phyloP scores from a whole-genome alignment of 805 yeast genomes.

The Metschnikowia continentalis region DNA sequence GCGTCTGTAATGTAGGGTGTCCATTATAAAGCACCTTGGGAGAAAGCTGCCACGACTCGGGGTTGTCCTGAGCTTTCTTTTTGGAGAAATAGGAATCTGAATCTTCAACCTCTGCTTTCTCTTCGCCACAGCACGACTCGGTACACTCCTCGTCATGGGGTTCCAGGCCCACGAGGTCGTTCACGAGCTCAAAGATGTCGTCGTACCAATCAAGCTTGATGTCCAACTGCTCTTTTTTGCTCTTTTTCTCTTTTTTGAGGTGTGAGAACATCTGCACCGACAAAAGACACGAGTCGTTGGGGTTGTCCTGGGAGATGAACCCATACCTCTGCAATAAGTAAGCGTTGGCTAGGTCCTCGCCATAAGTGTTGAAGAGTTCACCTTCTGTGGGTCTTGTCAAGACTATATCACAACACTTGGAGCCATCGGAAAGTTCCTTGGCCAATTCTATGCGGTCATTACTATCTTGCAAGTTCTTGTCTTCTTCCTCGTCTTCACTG shows the following conservation, averaged over 20 bases:
- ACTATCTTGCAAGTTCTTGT: slow-evolving; percentile 4
- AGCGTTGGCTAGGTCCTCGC: slow-evolving; percentile 60
- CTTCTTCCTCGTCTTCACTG: slow-evolving; percentile 20
- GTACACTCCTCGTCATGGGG: slow-evolving; percentile 18
- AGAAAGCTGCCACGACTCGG: slow-evolving; percentile 44
- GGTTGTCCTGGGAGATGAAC: slow-evolving; percentile 50
- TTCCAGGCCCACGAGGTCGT: slow-evolving; percentile 17
- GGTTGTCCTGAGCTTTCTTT: slow-evolving; percentile 8
- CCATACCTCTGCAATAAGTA: slow-evolving; percentile 74
- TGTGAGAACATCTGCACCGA: slow-evolving; percentile 45
- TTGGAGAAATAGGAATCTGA: slow-evolving; percentile 7
- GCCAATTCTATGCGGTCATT: slow-evolving; percentile 29
- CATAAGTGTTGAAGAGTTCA: slow-evolving; percentile 83
- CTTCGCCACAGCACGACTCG: slow-evolving; percentile 16
- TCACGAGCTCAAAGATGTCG: slow-evolving; percentile 32
- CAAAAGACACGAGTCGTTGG: slow-evolving; percentile 54
- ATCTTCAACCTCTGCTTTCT: slow-evolving; percentile 19
- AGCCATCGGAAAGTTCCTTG: slow-evolving; percentile 29
- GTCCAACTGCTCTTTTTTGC: slow-evolving; percentile 30
- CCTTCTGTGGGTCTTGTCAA: slow-evolving; percentile 35
- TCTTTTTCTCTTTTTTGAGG: slow-evolving; percentile 21
- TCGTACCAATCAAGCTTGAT: slow-evolving; percentile 49
- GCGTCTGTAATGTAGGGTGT: slow-evolving; percentile 39
- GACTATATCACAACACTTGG: slow-evolving; percentile 68
- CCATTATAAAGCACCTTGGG: slow-evolving; percentile 40